phyloP scores from a whole-genome alignment of 2,329 filamentous ascomycete species.

The Fusarium sp. region DNA sequence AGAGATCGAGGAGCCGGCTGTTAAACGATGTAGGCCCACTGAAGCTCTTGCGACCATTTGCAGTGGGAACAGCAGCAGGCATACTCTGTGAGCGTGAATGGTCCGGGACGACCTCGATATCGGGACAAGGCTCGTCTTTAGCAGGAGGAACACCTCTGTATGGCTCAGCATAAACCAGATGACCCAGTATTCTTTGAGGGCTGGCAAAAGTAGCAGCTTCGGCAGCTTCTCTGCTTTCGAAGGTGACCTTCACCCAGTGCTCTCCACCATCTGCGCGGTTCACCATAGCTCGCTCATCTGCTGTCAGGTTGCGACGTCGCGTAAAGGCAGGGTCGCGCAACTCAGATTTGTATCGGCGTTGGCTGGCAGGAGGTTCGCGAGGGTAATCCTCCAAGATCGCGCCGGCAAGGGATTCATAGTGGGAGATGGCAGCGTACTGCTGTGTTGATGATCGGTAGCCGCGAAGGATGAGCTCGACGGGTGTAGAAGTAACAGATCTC shows the following conservation, averaged over 20 bases:
- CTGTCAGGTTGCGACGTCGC: constrained; percentile 70
- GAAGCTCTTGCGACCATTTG: constrained; percentile 43
- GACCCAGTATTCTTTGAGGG: constrained; percentile 75
- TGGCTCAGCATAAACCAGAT: constrained; percentile 75
- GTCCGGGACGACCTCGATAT: constrained; percentile 53
- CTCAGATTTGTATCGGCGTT: constrained; percentile 76
- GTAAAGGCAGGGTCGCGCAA: constrained; percentile 77
- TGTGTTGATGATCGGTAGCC: constrained; percentile 74
- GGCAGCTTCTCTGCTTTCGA: constrained; percentile 77
- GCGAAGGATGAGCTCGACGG: constrained; percentile 83
- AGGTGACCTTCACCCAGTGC: constrained; percentile 92
- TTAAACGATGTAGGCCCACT: constrained; percentile 49
- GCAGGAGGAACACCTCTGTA: constrained; percentile 72
- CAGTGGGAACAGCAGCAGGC: constrained; percentile 42
- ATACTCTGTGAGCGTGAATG: constrained; percentile 50
- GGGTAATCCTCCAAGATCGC: constrained; percentile 93
- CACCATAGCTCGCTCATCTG: constrained; percentile 79
- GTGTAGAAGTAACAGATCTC: constrained; percentile 52
- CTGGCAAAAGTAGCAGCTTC: constrained; percentile 75
- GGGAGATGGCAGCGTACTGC: constrained; percentile 87
- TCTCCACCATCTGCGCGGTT: constrained; percentile 83
- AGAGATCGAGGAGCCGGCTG: constrained; percentile 51
- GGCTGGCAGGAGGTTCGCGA: constrained; percentile 78
- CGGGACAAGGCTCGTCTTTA: constrained; percentile 70
- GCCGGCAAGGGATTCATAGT: constrained; percentile 88